These are phyloP conservation scores for Reticulascus tulasneorum DNA, from an alignment of 2,329 filamentous ascomycete genomes.

Conservation along the genomic window DNA sequence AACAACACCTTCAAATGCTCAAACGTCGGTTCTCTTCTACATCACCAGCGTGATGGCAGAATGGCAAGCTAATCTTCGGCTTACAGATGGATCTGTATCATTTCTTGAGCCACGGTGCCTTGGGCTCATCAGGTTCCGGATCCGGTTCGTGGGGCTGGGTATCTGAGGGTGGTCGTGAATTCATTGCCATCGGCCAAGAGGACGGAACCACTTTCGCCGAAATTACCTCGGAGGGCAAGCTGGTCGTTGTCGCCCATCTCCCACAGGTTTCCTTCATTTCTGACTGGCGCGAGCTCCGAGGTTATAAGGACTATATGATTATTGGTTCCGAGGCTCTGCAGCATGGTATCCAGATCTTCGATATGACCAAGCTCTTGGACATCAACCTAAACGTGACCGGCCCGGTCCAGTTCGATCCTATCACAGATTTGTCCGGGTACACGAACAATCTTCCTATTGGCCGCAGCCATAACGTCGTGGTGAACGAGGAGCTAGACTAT, in stretches of 20 bases:
- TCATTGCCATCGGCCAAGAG: conserved; percentile 49
- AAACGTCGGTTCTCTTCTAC: conserved; percentile 27
- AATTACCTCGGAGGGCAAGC: conserved; percentile 43
- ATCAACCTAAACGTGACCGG: conserved; percentile 38
- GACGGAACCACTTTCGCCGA: conserved; percentile 53
- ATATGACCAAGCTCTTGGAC: conserved; percentile 53
- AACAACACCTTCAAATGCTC: conserved; percentile 44
- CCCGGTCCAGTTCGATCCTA: conserved; percentile 39
- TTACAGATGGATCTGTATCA: conserved; percentile 30
- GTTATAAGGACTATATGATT: conserved; percentile 30
- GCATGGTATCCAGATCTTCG: conserved; percentile 61
- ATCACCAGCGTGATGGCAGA: no score
- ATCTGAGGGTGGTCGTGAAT: conserved; percentile 47
- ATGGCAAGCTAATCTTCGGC: neutral
- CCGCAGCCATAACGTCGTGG: conserved; percentile 44
- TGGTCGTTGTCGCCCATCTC: conserved; percentile 50
- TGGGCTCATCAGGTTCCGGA: conserved; percentile 28
- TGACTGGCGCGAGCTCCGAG: conserved; percentile 50
- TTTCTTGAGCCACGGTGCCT: conserved; percentile 29
- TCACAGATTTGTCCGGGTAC: conserved; percentile 35
- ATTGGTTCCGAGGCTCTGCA: conserved; percentile 37
- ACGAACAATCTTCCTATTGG: conserved; percentile 35
- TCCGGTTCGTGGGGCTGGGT: conserved; percentile 51
- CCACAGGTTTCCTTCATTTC: conserved; percentile 41
- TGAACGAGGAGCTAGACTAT: conserved; percentile 42